Base-by-base conservation (phyloP, 495 filamentous ascomycete species). In the Monascus purpureus region DNA sequence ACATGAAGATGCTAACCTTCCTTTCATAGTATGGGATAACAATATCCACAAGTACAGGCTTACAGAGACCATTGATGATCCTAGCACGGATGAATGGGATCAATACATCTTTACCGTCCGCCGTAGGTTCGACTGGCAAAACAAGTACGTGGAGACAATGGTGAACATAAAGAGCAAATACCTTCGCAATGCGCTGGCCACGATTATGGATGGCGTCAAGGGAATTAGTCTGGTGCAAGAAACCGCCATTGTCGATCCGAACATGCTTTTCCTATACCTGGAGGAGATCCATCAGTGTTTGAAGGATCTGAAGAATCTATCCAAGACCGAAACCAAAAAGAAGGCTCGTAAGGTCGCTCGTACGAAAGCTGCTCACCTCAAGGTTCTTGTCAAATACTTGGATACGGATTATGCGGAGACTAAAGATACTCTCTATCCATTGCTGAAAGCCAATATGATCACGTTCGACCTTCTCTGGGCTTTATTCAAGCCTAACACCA, bases 391-490 rank as follows among this genome's bases (percentile, higher is more conserved):
- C 41, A 76, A 75, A 31, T 93, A 87, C 39, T 56, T 95, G 12
- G 77, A 93, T 52, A 68, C 73, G 27, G 87, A 93, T 50, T 93
- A 84, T 50, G 70, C 72, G 6, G 68, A 82, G 18, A 74, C 59
- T 8, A 87, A 87, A 52, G 81, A 82, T 45, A 83, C 76, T 7
- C 67, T 95, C 2, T 82, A 85, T 41, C 84, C 86, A 0, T 66
- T 93, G 44, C 65, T 93, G 11, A 76, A 86, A 36, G 77, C 79
- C 31, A 80, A 82, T 17, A 78, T 78, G 32, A 93, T 95, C 49
- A 92, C 85, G 4, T 95, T 86, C 37, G 85, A 93, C 36, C 68
- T 93, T 7, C 52, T 92, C 3, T 93, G 87, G 87, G 84, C 87
- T 2, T 56, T 95, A 5, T 87, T 83, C 64, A 92, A 93, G 44